Conservation (phyloP, 164 flowering plant species). For the Santalum album region DNA sequence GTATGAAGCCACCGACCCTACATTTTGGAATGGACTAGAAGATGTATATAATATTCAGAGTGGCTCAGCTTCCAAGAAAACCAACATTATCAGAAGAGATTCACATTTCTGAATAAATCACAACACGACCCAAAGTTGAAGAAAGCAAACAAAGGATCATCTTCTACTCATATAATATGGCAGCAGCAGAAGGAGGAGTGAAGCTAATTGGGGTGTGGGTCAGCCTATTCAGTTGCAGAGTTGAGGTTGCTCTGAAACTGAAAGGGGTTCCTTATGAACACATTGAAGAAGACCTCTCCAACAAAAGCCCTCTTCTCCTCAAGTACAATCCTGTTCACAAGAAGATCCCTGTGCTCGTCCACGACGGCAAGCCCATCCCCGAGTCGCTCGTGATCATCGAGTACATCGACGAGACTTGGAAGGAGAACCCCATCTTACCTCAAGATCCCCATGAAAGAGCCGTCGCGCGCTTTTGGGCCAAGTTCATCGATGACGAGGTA, state of each 20-base stretch:
- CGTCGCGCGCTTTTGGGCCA: constrained; percentile 16
- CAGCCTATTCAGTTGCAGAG: constrained; percentile 20
- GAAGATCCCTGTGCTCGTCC: constrained; percentile 5
- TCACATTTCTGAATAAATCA: too few species aligned
- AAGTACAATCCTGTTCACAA: constrained; percentile 15
- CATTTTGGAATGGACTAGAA: too few species aligned
- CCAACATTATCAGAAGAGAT: too few species aligned
- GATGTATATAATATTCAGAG: too few species aligned
- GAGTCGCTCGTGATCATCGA: constrained; percentile 5
- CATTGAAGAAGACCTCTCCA: constrained; percentile 13
- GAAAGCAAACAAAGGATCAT: too few species aligned
- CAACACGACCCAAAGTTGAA: too few species aligned
- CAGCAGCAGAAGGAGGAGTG: constrained; percentile 12
- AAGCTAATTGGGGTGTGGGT: constrained; percentile 17
- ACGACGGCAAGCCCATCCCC: constrained; percentile 11
- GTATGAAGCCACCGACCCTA: too few species aligned
- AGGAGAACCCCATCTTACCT: constrained; percentile 4
- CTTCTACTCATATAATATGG: too few species aligned
- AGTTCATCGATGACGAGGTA: constrained; percentile 20
- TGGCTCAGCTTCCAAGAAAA: too few species aligned
- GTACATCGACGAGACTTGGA: constrained; percentile 1
- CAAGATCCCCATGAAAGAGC: constrained; percentile 15
- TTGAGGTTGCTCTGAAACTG: constrained; percentile 19
- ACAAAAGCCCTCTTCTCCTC: constrained; percentile 14
- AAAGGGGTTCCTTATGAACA: constrained; percentile 17